Base-by-base conservation (phyloP, 345 rosid species). In the Lagerstroemia speciosa region DNA sequence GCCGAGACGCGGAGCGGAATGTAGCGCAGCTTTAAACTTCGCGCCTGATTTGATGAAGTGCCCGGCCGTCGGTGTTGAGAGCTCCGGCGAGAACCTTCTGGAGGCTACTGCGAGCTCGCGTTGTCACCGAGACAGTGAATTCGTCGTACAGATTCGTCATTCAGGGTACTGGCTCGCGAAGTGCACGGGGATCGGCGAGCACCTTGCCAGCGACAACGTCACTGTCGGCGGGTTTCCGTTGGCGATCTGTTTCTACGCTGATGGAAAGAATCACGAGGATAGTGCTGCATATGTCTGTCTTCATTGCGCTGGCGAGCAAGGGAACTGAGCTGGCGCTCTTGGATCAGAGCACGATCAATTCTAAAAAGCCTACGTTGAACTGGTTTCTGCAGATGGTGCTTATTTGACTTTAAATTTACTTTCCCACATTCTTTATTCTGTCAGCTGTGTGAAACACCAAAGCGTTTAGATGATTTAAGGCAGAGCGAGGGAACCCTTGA, bases 261-360 rank as follows among this genome's bases (percentile, higher is more conserved):
- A 88, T 71, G 93, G 88, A 4, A 88, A 88, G 74, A 84, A 82
- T 37, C 83, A 83, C 17, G 90, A 88, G 82, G 93, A 88, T 65
- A 83, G 73, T 70, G 79, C 90, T 0, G 38, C 80, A 17, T 84
- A 88, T 69, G 88, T 83, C 1, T 4, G 87, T 82, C 9, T 85
- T 88, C 75, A 88, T 88, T 63, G 90, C 93, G 1, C 74, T 87
- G 27, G 90, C 93, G 1, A 85, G 85, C 76, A 88, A 88, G 43
- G 93, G 90, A 12, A 80, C 90, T 36, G 88, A 84, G 79, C 76
- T 88, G 63, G 84, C 90, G 71, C 86, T 88, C 17, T 34, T 83
- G 66, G 87, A 88, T 71, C 93, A 88, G 82, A 85, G 90, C 68
- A 90, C 87, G n/a, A 85, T n/a, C n/a, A n/a, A n/a, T n/a, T n/a